phyloP scores from a whole-genome alignment of 225 moss, liverwort and hornwort species.

The Polytrichum formosum region DNA sequence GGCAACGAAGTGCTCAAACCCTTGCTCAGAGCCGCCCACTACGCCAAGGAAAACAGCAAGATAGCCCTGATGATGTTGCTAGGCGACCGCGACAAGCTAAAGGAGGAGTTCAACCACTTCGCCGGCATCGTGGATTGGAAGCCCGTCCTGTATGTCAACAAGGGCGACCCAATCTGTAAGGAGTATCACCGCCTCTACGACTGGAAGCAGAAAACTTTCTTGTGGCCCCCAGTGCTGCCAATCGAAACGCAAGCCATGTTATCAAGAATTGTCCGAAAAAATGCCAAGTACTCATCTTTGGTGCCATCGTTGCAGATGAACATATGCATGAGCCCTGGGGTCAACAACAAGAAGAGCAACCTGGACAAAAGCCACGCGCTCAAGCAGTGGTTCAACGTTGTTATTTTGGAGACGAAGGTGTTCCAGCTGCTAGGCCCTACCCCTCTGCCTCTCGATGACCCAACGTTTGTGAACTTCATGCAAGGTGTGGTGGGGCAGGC shows the following conservation, averaged over 20 bases:
- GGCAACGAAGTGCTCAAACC: not conserved
- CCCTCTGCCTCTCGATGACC: too few relatives aligned
- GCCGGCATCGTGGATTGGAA: not conserved
- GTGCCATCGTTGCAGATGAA: conserved; percentile 6
- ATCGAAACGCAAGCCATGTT: not conserved
- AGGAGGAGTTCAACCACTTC: not conserved
- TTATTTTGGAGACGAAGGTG: too few relatives aligned
- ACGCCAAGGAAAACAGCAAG: not conserved
- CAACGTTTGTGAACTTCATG: too few relatives aligned
- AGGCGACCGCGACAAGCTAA: not conserved
- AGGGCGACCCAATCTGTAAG: not conserved
- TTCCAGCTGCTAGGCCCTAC: too few relatives aligned
- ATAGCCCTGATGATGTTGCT: not conserved
- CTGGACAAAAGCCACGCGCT: too few relatives aligned
- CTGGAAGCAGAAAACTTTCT: not conserved
- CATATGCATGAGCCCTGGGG: not conserved
- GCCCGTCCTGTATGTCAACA: conserved; percentile 2
- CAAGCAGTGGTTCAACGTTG: too few relatives aligned
- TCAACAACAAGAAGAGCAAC: too few relatives aligned
- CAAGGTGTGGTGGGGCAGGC: too few relatives aligned
- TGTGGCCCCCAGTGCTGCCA: too few relatives aligned
- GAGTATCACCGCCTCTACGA: not conserved
- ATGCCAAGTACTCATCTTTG: not conserved
- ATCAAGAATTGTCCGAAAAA: not conserved
- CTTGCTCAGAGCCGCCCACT: not conserved